A percentile compares a stretch with the other conserved stretches of the same genome.
These are phyloP conservation scores for Alectoria sarmentosa DNA, from an alignment of 495 filamentous ascomycete genomes.

Conservation along the genomic window DNA sequence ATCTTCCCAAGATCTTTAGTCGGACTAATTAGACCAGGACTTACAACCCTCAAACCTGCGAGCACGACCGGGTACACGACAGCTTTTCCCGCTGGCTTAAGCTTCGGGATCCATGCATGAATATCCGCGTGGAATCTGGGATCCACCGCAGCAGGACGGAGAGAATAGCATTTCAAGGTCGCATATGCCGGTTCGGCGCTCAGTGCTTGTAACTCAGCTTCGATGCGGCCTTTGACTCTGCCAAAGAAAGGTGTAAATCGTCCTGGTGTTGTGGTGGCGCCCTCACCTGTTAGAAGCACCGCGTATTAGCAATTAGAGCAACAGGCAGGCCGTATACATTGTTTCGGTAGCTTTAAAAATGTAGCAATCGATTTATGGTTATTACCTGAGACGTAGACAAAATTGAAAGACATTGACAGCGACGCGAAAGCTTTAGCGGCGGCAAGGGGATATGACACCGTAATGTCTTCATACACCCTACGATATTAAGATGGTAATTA, in stretches of 20 bases:
- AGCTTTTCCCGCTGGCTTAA: constrained; percentile 18
- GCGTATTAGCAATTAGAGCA: background rate
- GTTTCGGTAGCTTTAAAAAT: background rate
- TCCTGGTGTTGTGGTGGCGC: constrained; percentile 42
- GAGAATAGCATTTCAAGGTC: constrained; percentile 16
- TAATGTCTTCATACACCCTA: constrained; percentile 63
- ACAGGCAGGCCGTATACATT: background rate
- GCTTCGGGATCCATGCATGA: constrained; percentile 38
- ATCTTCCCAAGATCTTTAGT: constrained; percentile 38
- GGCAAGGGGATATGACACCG: constrained; percentile 53
- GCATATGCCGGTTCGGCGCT: constrained; percentile 39
- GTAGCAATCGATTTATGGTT: background rate
- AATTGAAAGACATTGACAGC: constrained; percentile 52
- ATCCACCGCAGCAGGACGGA: constrained; percentile 51
- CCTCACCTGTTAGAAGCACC: constrained; percentile 31
- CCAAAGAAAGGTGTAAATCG: constrained; percentile 49
- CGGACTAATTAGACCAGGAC: constrained; percentile 28
- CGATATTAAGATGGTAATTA: background rate
- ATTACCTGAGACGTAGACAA: constrained; percentile 57
- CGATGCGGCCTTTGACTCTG: constrained; percentile 56
- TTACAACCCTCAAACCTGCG: constrained; percentile 15
- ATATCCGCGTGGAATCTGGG: constrained; percentile 40
- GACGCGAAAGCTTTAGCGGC: constrained; percentile 55
- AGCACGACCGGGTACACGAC: constrained; percentile 5
- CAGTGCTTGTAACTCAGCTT: constrained; percentile 44